Base-by-base conservation (phyloP, 495 filamentous ascomycete species). In the Xylaria scruposa region DNA sequence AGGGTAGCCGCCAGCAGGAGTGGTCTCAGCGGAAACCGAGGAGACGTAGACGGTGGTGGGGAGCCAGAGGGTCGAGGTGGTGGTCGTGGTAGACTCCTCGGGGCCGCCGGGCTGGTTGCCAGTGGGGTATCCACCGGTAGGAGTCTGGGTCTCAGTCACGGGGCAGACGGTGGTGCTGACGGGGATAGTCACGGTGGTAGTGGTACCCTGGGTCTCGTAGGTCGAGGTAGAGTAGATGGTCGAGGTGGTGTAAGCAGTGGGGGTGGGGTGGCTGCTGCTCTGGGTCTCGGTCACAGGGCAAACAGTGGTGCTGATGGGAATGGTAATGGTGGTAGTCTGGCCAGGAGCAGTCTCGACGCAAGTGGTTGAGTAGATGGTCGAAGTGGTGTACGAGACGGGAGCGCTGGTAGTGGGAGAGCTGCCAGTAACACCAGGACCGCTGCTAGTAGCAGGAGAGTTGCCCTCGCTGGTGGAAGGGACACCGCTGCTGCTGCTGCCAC, bases 221-320 rank as follows among this genome's bases (percentile, higher is more conserved):
- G 84, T 81, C 62, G 84, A 77, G 73, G 86, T 88, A 77, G 82
- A 77, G 81, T 85, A 85, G 81, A 86, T 78, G 36, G 75, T 75
- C 21, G 73, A 68, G 17, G 69, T 75, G 24, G 65, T 51, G 51
- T 67, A 47, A 31, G 21, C 24, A 51, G 72, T 65, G 58, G 61
- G 51, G 12, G 44, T 60, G 71, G 63, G 65, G 38, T 17, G 31
- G 68, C 26, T 21, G 36, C 36, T 36, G 33, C 46, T 65, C 60
- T 65, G 36, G 17, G 49, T 49, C 54, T 49, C 67, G n/a, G 75
- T 78, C 10, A 64, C 59, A 26, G 58, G 59, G 58, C 62, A 66
- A 62, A 66, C 51, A 51, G 70, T 71, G 33, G 70, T 67, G 70
- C 70, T 60, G 61, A 67, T 26, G 24, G 78, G 62, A 19, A 62